Conservation (phyloP, 2,329 filamentous ascomycete species). For the Ophioceras dolichostomum region DNA sequence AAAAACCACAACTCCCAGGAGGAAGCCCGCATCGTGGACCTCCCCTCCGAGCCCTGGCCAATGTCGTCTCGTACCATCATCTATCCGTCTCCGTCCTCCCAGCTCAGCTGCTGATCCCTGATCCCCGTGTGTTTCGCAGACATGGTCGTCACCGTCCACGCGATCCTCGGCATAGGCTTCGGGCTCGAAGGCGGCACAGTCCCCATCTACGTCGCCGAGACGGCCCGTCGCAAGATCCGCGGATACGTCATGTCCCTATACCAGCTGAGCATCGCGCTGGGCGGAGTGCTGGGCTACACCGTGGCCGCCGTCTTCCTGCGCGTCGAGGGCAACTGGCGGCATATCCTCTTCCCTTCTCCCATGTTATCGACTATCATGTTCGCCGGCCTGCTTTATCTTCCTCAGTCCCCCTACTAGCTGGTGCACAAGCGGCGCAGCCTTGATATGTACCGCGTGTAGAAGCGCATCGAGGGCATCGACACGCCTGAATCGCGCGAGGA, state of each 20-base stretch:
- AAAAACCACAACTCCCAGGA: too few species aligned
- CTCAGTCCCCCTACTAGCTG: conserved; percentile 55
- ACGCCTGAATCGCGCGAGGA: conserved; percentile 49
- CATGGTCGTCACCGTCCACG: conserved; percentile 57
- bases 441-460: conserved; percentile 58
- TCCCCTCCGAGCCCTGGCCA: too few species aligned
- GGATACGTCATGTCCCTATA: conserved; percentile 65
- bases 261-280: conserved; percentile 65
- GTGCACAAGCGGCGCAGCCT: conserved; percentile 53
- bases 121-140: conserved; percentile 18
- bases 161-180: conserved; percentile 59
- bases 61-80: too few species aligned
- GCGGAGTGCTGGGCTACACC: conserved; percentile 62
- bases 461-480: conserved; percentile 52
- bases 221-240: conserved; percentile 52
- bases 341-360: conserved; percentile 60
- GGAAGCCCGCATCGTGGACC: too few species aligned
- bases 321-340: conserved; percentile 61
- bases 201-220: conserved; percentile 63
- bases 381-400: conserved; percentile 57
- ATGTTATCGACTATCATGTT: conserved; percentile 55
- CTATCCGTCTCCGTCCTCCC: too few species aligned
- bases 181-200: conserved; percentile 65
- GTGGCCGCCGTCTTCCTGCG: conserved; percentile 60
- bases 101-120: too few species aligned